phyloP scores from a whole-genome alignment of 768 basidiomycete genomes.

The Chalciporus pseudorubinellus region DNA sequence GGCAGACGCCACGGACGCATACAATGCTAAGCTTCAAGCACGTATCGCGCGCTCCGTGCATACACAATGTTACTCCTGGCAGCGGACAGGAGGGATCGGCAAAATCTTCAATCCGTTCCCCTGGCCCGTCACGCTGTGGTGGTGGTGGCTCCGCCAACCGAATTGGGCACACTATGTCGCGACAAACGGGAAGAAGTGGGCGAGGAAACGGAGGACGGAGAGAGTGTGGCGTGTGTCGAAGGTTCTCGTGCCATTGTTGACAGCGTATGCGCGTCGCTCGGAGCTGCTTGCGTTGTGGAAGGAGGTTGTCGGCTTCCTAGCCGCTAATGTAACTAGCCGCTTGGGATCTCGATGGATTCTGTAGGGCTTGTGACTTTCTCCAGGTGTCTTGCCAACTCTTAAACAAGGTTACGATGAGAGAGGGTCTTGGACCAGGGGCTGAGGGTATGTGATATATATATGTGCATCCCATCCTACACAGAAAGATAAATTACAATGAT shows the following conservation, averaged over 20 bases:
- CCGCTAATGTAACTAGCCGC: neutral
- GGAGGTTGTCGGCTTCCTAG: neutral
- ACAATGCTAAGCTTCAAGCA: constrained; percentile 24
- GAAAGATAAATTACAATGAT: constrained; percentile 23
- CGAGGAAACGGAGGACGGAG: constrained; percentile 4
- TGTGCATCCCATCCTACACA: neutral
- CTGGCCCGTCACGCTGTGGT: constrained; percentile 33
- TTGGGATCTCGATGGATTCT: neutral
- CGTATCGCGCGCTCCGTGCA: constrained; percentile 21
- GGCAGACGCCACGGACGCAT: constrained; percentile 23
- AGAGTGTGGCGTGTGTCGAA: constrained; percentile 3
- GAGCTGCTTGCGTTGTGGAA: constrained; percentile 1
- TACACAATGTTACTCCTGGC: constrained; percentile 40
- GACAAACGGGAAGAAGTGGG: constrained; percentile 42
- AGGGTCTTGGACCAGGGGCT: neutral
- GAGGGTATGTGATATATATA: neutral
- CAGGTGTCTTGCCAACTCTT: too few relatives aligned
- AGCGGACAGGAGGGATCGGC: constrained; percentile 36
- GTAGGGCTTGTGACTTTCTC: neutral
- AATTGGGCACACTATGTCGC: constrained; percentile 34
- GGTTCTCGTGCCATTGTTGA: constrained; percentile 2
- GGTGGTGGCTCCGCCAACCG: constrained; percentile 36
- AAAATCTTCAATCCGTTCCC: constrained; percentile 41
- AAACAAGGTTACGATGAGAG: too few relatives aligned
- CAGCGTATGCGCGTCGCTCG: constrained; percentile 8